Evolutionary conservation across 1,139 yeast genomes (phyloP), one percentile per base, ranked within the genome.

Genomic region (Nakaseomyces delphensis): DNA sequence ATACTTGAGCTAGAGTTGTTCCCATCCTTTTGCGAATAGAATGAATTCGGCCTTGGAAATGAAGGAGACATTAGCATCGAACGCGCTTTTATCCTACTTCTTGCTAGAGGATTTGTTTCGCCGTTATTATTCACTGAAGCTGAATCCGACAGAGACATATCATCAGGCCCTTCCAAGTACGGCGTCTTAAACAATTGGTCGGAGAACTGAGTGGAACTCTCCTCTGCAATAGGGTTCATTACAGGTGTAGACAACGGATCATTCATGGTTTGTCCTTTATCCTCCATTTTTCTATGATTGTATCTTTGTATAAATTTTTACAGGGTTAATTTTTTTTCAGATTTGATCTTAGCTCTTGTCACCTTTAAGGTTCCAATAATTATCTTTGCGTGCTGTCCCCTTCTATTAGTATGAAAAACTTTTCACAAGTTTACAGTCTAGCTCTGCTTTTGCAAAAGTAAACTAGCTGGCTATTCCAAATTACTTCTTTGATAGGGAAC

Each of bases 1-100:
- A 60, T 33, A 41, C 62, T 58, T n/a, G 62, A 56, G 39, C 63
- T 58, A 9, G 64, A 60, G 35, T 55, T 53, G 43, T 58, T 60
- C 4, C 51, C 60, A 25, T 54, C 63, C 14, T 49, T 46, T 11
- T 47, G 40, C 1, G 59, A 49, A 39, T 59, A 60, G 10, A 55
- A 46, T 11, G 52, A 46, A 24, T 39, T 45, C 2, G 55, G 56
- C 9, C 52, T 43, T 14, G 51, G 32, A 20, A 45, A 37, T 6
- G 49, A 40, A 8, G 47, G 48, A 3, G 53, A 36, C 39, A 24
- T 18, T 4, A 25, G 14, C 25, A 36, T 18, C 16, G 39, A 24
- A 8, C 30, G 14, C 4, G 39, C 39, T 25, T 24, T 24, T 36
- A 27, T 24, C 24, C 39, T 36, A 25, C 21, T 24, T n/a, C 31